Conservation (phyloP, 2,329 filamentous ascomycete genomes). For the Aspergillus neotritici region DNA sequence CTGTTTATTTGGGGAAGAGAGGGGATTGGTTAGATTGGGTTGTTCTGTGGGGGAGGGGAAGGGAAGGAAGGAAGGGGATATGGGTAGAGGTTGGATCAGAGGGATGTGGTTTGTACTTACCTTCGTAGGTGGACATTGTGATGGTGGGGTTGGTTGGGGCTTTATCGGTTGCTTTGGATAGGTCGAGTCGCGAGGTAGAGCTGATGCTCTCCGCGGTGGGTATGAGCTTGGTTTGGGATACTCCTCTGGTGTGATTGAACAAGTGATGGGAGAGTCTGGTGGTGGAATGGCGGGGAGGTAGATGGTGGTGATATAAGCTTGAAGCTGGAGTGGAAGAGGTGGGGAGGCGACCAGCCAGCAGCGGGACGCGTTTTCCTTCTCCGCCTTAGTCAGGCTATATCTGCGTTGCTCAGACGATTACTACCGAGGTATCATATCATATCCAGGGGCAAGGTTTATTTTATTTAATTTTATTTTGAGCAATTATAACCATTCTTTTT, state of each 20-base stretch:
- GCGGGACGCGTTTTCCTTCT: too few species aligned
- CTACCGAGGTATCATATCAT: too few species aligned
- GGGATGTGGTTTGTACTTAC: conserved; percentile 16
- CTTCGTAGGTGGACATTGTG: conserved; percentile 41
- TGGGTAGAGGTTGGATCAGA: not conserved
- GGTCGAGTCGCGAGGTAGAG: conserved; percentile 7
- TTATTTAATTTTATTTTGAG: too few species aligned
- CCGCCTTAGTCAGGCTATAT: too few species aligned
- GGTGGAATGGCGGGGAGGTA: not conserved
- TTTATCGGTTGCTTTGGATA: not conserved
- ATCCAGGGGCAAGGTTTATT: too few species aligned
- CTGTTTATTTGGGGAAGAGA: conserved; percentile 17
- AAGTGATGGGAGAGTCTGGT: not conserved
- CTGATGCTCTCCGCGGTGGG: not conserved
- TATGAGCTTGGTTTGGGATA: not conserved
- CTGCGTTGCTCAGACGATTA: too few species aligned
- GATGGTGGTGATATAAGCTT: too few species aligned
- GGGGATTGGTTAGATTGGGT: conserved; percentile 4
- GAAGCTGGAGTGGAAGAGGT: too few species aligned
- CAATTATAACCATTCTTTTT: too few species aligned
- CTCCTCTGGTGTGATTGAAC: not conserved
- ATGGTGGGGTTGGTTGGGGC: conserved; percentile 8
- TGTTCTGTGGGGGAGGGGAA: not conserved
- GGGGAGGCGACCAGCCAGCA: too few species aligned
- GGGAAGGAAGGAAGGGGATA: too few species aligned